phyloP scores from a whole-genome alignment of 306 rosid genomes.

The Abrus precatorius region DNA sequence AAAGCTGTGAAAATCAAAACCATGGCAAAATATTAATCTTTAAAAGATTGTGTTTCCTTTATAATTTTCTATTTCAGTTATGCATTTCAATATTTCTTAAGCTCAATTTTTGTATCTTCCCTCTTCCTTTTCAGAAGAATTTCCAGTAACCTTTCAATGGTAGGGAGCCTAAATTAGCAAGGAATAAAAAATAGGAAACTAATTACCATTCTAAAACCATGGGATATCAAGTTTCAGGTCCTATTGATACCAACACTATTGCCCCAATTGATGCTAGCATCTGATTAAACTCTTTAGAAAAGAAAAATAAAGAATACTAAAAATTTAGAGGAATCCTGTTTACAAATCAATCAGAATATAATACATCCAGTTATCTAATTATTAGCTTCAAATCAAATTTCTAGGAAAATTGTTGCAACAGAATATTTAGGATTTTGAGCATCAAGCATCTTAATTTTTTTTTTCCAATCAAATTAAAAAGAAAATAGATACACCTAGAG shows the following conservation, averaged over 20 bases:
- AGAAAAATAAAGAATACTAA: constrained; percentile 2
- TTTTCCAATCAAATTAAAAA: neutral
- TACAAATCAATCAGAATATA: constrained; percentile 14
- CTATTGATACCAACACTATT: neutral
- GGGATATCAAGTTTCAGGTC: constrained; percentile 1
- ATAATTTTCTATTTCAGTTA: constrained; percentile 12
- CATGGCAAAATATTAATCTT: constrained; percentile 11
- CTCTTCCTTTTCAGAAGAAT: constrained; percentile 2
- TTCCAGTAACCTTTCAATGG: neutral
- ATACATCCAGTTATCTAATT: neutral
- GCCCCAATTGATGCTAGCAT: constrained; percentile 24
- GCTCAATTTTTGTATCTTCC: neutral
- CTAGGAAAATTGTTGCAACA: neutral
- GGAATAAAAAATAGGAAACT: neutral
- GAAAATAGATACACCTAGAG: neutral
- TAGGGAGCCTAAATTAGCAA: constrained; percentile 9
- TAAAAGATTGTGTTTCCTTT: constrained; percentile 6
- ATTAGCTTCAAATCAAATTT: constrained; percentile 8
- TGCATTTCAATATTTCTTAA: constrained; percentile 18
- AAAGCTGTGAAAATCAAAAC: constrained; percentile 33
- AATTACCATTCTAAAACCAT: neutral
- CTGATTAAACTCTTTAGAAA: constrained; percentile 21
- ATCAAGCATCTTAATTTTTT: constrained; percentile 6
- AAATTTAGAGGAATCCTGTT: constrained; percentile 7
- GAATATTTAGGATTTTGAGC: neutral